These are phyloP conservation scores for Nigrograna mackinnonii DNA, from an alignment of 2,329 filamentous ascomycete species.

Conservation along the genomic window DNA sequence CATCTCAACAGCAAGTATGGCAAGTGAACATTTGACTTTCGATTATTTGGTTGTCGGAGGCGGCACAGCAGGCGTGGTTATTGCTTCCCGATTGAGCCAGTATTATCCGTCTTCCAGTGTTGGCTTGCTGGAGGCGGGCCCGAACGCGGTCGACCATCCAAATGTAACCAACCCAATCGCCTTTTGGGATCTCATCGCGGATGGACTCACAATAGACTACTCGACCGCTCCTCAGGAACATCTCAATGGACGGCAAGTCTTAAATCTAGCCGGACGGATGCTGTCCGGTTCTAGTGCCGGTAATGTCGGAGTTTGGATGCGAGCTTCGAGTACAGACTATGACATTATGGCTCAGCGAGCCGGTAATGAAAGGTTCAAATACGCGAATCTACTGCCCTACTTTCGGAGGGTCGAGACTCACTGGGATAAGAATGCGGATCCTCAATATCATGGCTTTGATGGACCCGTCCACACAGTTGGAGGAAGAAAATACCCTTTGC, in stretches of 20 bases:
- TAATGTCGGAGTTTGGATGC: slow-evolving; percentile 20
- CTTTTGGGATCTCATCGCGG: slow-evolving; percentile 1
- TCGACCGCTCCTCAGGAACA: slow-evolving; percentile 17
- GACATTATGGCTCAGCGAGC: slow-evolving; percentile 14
- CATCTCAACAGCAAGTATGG: no score
- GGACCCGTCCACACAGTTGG: slow-evolving; percentile 18
- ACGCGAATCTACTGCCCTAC: slow-evolving; percentile 17
- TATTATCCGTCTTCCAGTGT: slow-evolving; percentile 7
- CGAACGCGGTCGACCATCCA: slow-evolving; percentile 13
- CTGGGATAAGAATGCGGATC: slow-evolving; percentile 11
- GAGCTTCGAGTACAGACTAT: slow-evolving; percentile 15
- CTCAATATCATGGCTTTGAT: slow-evolving; percentile 16
- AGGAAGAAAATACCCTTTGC: slow-evolving; percentile 17
- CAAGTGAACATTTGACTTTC: no score
- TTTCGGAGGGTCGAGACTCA: slow-evolving; percentile 15
- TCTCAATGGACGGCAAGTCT: slow-evolving; percentile 12
- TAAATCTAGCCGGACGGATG: slow-evolving; percentile 14
- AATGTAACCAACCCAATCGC: slow-evolving; percentile 13
- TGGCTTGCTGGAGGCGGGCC: slow-evolving; percentile 18
- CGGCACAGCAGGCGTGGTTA: slow-evolving; percentile 23
- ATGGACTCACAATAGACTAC: slow-evolving; percentile 16
- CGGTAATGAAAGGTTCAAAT: slow-evolving; percentile 14
- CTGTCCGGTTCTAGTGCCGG: slow-evolving; percentile 18
- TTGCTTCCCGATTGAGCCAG: slow-evolving; percentile 21
- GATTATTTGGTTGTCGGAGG: slow-evolving; percentile 29